Evolutionary conservation across 1,139 yeast species (phyloP).

Genomic region (Hanseniaspora sp.): DNA sequence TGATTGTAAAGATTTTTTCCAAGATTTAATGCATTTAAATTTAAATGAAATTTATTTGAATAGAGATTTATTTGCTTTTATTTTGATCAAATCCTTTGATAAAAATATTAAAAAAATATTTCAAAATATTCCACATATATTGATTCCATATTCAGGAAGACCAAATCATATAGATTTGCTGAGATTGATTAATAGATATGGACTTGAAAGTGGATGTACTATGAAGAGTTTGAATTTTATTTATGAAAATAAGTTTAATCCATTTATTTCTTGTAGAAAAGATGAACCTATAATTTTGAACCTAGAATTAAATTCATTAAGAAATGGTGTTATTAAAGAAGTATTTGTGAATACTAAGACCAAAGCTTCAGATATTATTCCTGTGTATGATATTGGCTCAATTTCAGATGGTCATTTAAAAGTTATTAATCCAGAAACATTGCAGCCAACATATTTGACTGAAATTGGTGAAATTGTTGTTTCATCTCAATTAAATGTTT

Average conservation of each 20-base stretch:
- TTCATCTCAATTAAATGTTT: slow-evolving; percentile 70
- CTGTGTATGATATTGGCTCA: slow-evolving; percentile 86
- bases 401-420: slow-evolving; percentile 91
- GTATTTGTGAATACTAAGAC: slow-evolving; percentile 52
- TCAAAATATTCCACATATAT: slow-evolving; percentile 56
- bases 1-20: slow-evolving; percentile 63
- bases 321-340: slow-evolving; percentile 76
- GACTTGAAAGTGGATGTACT: slow-evolving; percentile 50
- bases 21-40: slow-evolving; percentile 62
- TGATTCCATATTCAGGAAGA: slow-evolving; percentile 70
- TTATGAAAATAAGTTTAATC: slow-evolving; percentile 70
- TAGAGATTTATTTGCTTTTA: slow-evolving; percentile 71
- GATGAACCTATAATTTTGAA: slow-evolving; percentile 83
- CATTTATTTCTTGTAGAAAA: slow-evolving; percentile 64
- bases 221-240: slow-evolving; percentile 65
- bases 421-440: slow-evolving; percentile 88
- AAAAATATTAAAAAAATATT: slow-evolving; percentile 35
- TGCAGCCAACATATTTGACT: slow-evolving; percentile 69
- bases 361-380: slow-evolving; percentile 30
- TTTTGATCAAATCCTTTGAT: slow-evolving; percentile 50
- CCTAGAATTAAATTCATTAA: slow-evolving; percentile 75
- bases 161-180: slow-evolving; percentile 56
- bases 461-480: slow-evolving; percentile 98
- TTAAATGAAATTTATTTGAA: slow-evolving; percentile 83
- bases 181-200: slow-evolving; percentile 49